Base-by-base conservation (phyloP, 169 alveolate species). In the Babesia bovis region DNA sequence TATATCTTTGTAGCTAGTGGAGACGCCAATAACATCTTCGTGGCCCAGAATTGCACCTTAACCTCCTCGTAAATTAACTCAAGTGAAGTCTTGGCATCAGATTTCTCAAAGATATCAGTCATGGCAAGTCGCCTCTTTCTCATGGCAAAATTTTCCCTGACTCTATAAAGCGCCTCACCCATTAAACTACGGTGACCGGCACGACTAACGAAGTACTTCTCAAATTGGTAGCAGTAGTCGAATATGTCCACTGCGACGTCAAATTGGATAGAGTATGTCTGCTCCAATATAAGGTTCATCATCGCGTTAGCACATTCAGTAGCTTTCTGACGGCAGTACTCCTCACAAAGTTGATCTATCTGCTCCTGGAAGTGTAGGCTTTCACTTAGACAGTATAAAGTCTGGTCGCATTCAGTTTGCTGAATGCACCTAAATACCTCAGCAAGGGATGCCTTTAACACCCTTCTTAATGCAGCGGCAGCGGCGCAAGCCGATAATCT, bases 241-340 rank as follows among this genome's bases (percentile, higher is more conserved):
- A 91, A 91, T 52, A 90, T 83, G 79, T 90, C 95, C 47, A 84
- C 93, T 6, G 90, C 90, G 66, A 90, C 91, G 50, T 92, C 96
- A 61, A 92, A 90, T 72, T 86, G 94, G 28, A 93, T 87, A 25
- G 96, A 92, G 83, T 91, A 85, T 41, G 96, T 90, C 69, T 92
- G 96, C 84, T 92, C 96, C 59, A 92, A 69, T 26, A 92, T 90
- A 68, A 92, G 72, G 63, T 92, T 91, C 74, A 82, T 86, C 96
- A 92, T 92, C 41, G 92, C 90, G 23, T 52, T 77, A 17, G 94
- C 89, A 65, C 96, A 92, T 25, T 49, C 85, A 33, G 71, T 74
- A 13, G 96, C 96, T 85, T 90, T 91, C 74, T 83, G 90, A 33
- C 89, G 59, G 41, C 94, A 90, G 60, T 68, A 90, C 66, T 90